Evolutionary conservation across 2,329 filamentous ascomycete species (phyloP), one percentile per base, ranked within the genome.

Genomic region (Thermothelomyces thermophilus): DNA sequence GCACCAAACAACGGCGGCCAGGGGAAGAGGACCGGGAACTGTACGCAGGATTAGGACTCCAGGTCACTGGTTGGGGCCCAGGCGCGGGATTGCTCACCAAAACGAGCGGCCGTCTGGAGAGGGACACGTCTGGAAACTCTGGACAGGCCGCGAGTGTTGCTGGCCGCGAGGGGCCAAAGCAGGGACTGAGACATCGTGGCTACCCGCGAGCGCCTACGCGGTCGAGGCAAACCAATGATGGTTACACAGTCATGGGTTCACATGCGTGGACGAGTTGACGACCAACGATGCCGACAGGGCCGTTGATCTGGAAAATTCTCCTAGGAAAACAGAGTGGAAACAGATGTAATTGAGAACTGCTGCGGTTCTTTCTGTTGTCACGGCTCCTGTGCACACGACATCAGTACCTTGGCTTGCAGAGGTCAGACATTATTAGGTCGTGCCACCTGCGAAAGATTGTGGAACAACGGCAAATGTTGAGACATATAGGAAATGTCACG

Each of bases 141-240:
- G 13, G 51, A 48, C 36, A 50, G 50, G 22, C 52, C 42, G 16
- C 54, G 40, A 28, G 48, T 42, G 51, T 55, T 57, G 48, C 42
- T 48, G 47, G 53, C 58, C 56, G 59, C 34, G 5, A 51, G 51
- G 36, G 59, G 58, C 43, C 58, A 55, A 24, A 60, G 48, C 33
- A 58, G 36, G 30, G 53, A 50, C 37, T 43, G 53, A 19, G 58
- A 53, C 58, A 54, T 59, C 54, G 24, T 35, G 40, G 37, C 33
- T 45, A 54, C 43, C 52, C 28, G 39, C 54, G 41, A 51, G 48
- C 49, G 53, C 44, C 52, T 39, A 40, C 52, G 56, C 58, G 45
- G 53, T 56, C 51, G 36, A 55, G 51, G 55, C 53, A 58, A 43
- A 43, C 47, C 42, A 51, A 33, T 19, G 46, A 28, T 35, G 46